phyloP scores from a whole-genome alignment of 2,329 filamentous ascomycete species.

The Thielaviopsis punctulata region DNA sequence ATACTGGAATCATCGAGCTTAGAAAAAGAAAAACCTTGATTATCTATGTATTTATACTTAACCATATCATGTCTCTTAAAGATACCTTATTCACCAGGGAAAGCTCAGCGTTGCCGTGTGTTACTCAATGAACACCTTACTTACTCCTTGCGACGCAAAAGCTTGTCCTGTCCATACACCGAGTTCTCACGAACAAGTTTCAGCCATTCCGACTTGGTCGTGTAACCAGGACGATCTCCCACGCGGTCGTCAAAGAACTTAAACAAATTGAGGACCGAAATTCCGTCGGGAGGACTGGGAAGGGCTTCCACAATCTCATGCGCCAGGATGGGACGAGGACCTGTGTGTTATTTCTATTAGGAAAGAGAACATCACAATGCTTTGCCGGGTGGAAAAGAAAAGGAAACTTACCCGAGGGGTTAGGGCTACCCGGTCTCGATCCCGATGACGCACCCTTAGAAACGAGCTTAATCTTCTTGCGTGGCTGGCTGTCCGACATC shows the following conservation, averaged over 20 bases:
- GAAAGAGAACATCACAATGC: not conserved
- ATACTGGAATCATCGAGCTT: not conserved
- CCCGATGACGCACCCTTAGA: constrained; percentile 35
- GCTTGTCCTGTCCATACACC: constrained; percentile 37
- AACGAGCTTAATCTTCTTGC: constrained; percentile 36
- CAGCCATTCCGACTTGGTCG: constrained; percentile 39
- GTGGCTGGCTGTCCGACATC: constrained; percentile 37
- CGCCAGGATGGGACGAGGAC: constrained; percentile 26
- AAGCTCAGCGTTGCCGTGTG: not conserved
- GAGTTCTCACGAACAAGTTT: constrained; percentile 38
- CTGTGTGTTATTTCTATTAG: constrained; percentile 6
- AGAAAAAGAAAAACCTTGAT: not conserved
- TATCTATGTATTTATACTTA: not conserved
- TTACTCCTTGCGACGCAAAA: constrained; percentile 26
- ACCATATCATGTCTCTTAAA: not conserved
- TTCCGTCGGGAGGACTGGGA: constrained; percentile 31
- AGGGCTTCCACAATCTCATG: constrained; percentile 38
- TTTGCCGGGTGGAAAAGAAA: not conserved
- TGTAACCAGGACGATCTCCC: constrained; percentile 32
- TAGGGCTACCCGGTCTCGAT: constrained; percentile 46
- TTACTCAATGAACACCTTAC: not conserved
- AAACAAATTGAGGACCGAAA: constrained; percentile 36
- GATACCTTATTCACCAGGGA: not conserved
- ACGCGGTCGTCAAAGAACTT: constrained; percentile 36
- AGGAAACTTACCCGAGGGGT: constrained; percentile 21